A percentile compares a stretch with the other conserved stretches of the same genome.
These are phyloP conservation scores for Paspalum notatum DNA, from an alignment of 176 grass and related monocot species.

Conservation along the genomic window DNA sequence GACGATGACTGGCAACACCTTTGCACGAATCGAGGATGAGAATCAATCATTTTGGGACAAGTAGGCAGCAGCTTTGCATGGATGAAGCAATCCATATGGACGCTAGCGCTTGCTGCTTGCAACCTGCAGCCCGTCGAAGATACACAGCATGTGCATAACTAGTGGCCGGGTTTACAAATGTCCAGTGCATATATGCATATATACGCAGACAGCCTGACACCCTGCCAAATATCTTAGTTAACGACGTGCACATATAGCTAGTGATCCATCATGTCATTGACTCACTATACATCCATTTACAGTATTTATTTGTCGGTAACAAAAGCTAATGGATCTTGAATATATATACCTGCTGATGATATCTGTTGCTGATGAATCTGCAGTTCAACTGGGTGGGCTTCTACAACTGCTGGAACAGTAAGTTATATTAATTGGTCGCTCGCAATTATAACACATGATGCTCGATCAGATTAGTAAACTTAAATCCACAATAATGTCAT, in stretches of 20 bases:
- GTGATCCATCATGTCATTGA: not conserved
- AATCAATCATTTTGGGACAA: slow-evolving; percentile 34
- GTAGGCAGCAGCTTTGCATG: slow-evolving; percentile 9
- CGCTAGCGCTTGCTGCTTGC: not conserved
- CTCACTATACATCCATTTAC: not conserved
- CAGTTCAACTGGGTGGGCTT: slow-evolving; percentile 66
- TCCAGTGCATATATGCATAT: too few relatives aligned
- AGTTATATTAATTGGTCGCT: slow-evolving; percentile 2
- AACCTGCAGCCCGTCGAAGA: not conserved
- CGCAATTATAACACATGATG: not conserved
- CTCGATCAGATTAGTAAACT: too few relatives aligned
- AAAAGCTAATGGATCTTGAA: not conserved
- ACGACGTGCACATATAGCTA: too few relatives aligned
- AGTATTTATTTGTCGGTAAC: not conserved
- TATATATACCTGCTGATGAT: not conserved
- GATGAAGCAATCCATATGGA: not conserved
- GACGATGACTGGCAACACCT: not conserved
- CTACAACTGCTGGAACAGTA: slow-evolving; percentile 82
- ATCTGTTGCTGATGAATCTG: not conserved
- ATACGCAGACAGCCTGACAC: too few relatives aligned
- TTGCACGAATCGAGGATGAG: not conserved
- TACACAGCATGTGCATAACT: not conserved
- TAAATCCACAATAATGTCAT: too few relatives aligned
- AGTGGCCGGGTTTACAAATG: not conserved
- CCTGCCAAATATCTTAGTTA: too few relatives aligned